Evolutionary conservation across 179 eudicot genomes (phyloP).

Genomic region (Camellia oleifera): DNA sequence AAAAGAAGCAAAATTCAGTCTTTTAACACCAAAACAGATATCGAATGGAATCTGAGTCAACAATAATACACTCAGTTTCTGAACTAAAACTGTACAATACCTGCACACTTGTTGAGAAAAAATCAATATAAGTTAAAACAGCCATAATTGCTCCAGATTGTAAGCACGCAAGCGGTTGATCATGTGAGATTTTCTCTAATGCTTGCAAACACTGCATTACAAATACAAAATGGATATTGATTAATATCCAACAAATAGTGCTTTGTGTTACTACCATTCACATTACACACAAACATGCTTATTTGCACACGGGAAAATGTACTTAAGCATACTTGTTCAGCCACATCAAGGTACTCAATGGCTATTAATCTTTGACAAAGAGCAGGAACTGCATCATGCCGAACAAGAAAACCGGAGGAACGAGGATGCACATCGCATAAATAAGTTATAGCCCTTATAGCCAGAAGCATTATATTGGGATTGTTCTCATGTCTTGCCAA

Average conservation of each 20-base stretch:
- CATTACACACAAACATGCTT: background rate
- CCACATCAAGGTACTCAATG: slow-evolving; percentile 83
- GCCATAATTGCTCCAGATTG: slow-evolving; percentile 83
- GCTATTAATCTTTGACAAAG: slow-evolving; percentile 74
- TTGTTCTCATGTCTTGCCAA: slow-evolving; percentile 65
- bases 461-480: slow-evolving; percentile 76
- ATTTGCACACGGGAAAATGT: background rate
- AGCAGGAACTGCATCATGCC: slow-evolving; percentile 68
- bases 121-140: slow-evolving; percentile 73
- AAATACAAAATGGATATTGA: slow-evolving; percentile 16
- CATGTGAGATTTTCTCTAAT: slow-evolving; percentile 80
- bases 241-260: background rate
- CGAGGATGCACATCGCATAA: slow-evolving; percentile 77
- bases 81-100: slow-evolving; percentile 30
- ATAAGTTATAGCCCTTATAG: slow-evolving; percentile 90
- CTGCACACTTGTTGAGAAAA: slow-evolving; percentile 90
- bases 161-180: slow-evolving; percentile 78
- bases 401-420: slow-evolving; percentile 57
- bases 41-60: background rate
- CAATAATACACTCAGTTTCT: background rate
- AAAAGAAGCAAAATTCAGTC: slow-evolving; percentile 10
- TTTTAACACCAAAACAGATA: slow-evolving; percentile 1
- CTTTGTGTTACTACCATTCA: background rate
- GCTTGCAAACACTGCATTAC: slow-evolving; percentile 89
- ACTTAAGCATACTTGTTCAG: slow-evolving; percentile 73